Conservation (phyloP, 2,329 filamentous ascomycete genomes). For the Decorospora gaudefroyi region DNA sequence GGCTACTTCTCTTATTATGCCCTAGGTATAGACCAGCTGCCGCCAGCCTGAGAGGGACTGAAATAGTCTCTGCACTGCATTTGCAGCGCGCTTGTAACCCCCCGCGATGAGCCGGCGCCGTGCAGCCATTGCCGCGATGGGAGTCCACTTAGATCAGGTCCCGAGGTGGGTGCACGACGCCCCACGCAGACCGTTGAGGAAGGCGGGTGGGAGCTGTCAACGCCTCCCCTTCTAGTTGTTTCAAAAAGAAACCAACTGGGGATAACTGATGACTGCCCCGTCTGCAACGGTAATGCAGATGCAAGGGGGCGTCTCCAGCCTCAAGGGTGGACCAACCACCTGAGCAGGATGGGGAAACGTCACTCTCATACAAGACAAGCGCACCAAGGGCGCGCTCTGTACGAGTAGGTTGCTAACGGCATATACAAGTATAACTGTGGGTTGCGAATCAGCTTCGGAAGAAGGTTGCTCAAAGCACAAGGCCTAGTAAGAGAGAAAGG, state of each 20-base stretch:
- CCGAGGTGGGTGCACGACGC: constrained; percentile 22
- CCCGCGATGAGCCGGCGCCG: constrained; percentile 27
- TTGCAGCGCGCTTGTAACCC: constrained; percentile 34
- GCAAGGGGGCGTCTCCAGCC: constrained; percentile 30
- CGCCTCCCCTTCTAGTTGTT: too few relatives aligned
- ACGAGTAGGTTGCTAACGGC: neutral
- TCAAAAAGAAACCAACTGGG: too few relatives aligned
- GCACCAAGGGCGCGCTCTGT: constrained; percentile 12
- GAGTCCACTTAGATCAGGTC: constrained; percentile 7
- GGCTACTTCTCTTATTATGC: constrained; percentile 30
- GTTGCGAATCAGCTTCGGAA: constrained; percentile 16
- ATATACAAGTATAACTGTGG: constrained; percentile 3
- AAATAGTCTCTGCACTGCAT: constrained; percentile 28
- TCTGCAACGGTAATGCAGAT: constrained; percentile 31
- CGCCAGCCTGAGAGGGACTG: constrained; percentile 22
- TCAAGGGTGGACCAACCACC: constrained; percentile 15
- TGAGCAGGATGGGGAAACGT: constrained; percentile 18
- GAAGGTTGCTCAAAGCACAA: constrained; percentile 20
- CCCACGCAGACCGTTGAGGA: constrained; percentile 18
- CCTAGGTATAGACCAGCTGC: constrained; percentile 22
- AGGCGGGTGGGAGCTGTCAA: constrained; percentile 18
- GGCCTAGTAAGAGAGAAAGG: constrained; percentile 16
- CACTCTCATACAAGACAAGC: constrained; percentile 26
- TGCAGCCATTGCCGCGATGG: constrained; percentile 30
- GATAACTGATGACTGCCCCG: too few relatives aligned